These are phyloP conservation scores for Aspergillus fumigatus DNA, from an alignment of 2,329 filamentous ascomycete genomes.

Conservation along the genomic window DNA sequence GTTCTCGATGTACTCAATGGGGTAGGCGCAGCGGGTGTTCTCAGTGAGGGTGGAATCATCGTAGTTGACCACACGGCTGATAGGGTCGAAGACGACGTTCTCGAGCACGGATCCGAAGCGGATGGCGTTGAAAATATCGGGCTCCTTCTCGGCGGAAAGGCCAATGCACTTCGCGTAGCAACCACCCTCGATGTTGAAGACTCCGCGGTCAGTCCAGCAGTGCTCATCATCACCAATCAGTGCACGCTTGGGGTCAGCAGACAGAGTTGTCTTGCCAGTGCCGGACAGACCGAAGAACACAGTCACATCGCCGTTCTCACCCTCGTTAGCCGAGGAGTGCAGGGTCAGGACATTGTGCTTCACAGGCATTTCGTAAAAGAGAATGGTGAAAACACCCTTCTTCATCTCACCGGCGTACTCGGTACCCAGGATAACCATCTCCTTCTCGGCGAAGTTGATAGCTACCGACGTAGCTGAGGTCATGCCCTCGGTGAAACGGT, in stretches of 20 bases:
- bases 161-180: slow-evolving; percentile 99
- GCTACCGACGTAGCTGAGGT: slow-evolving; percentile 96
- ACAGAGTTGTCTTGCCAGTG: slow-evolving; percentile 97
- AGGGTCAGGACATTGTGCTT: slow-evolving; percentile 99
- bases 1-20: slow-evolving; percentile 98
- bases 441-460: slow-evolving; percentile 99
- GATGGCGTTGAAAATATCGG: slow-evolving; percentile 95
- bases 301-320: slow-evolving; percentile 87
- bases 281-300: slow-evolving; percentile 99
- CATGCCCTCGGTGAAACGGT: slow-evolving; percentile 97
- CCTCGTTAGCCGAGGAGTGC: slow-evolving; percentile 98
- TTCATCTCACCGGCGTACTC: slow-evolving; percentile 99
- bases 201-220: slow-evolving; percentile 94
- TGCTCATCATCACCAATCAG: slow-evolving; percentile 99
- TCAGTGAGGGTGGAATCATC: slow-evolving; percentile 92
- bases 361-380: slow-evolving; percentile 99
- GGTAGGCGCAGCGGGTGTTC: slow-evolving; percentile 97
- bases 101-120: slow-evolving; percentile 95
- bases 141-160: slow-evolving; percentile 96
- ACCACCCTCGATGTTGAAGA: slow-evolving; percentile 99
- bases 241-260: slow-evolving; percentile 91
- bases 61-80: slow-evolving; percentile 87
- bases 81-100: slow-evolving; percentile 96
- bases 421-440: slow-evolving; percentile 99
- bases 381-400: slow-evolving; percentile 96